Base-by-base conservation (phyloP, 2,329 filamentous ascomycete genomes). In the Aspergillus puulaauensis region DNA sequence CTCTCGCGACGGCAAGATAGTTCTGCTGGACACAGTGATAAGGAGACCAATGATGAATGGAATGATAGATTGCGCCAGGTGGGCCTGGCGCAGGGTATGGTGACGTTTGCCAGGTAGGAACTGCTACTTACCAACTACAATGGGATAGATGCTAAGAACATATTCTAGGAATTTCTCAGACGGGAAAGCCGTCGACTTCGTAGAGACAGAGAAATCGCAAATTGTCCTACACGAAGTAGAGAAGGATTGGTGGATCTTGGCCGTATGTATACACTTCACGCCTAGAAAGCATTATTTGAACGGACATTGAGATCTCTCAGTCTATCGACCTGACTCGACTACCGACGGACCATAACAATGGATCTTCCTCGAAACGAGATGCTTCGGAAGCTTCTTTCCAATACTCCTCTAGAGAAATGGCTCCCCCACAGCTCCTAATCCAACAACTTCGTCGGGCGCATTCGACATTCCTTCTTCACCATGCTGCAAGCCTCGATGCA, bases 51-150 rank as follows among this genome's bases (percentile, higher is more conserved):
- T 49, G 86, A 90, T 64, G 86, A 92, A 68, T 86, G 87, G 70
- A 95, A 98, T 75, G 90, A 96, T 77, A 89, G 88, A 66, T 80
- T 98, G 68, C 86, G 95, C 63, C 93, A 97, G 80, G 92, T 99
- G 71, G 95, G 95, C 39, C 85, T 99, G 62, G 95, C 95, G 41
- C 95, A 99, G 78, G 95, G 93, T 71, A 96, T 98, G 89, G 89
- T 96, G 58, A 90, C 88, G 72, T 99, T 99, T 77, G 90, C 90
- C 64, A 85, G 82, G 84, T 87, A 76, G 60, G 76, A 67, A 61
- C 55, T 52, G 63, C 62, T 68, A 31, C 44, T 47, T 24, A 31
- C 17, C 27, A 24, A 35, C 40, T 37, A 39, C 57, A 39, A 45
- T 41, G 27, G 33, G 54, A 39, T 39, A 27, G 24, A 27, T 39